A percentile compares a stretch with the other conserved stretches of the same genome.
phyloP scores from a whole-genome alignment of 2,329 filamentous ascomycete species.

The Sporothrix schenckii region DNA sequence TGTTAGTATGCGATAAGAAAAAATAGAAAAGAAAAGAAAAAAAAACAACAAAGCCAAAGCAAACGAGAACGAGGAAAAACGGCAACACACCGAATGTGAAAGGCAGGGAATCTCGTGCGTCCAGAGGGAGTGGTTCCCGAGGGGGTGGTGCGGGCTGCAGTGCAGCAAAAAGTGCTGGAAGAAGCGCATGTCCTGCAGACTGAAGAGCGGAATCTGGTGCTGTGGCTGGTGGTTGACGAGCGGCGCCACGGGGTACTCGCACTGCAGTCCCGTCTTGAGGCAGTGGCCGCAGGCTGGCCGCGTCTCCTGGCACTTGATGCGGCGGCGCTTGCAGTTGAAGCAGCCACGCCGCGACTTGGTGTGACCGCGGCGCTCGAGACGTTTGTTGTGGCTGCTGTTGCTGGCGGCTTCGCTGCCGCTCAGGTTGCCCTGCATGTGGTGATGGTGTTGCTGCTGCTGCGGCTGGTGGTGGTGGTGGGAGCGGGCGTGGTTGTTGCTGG shows the following conservation, averaged over 20 bases:
- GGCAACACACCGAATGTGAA: conserved; percentile 60
- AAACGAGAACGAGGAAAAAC: background rate
- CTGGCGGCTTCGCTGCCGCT: conserved; percentile 26
- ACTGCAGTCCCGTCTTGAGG: conserved; percentile 62
- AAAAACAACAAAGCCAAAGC: background rate
- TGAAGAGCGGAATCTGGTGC: conserved; percentile 61
- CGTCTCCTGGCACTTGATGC: conserved; percentile 72
- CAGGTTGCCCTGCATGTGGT: conserved; percentile 22
- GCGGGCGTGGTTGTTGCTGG: conserved; percentile 12
- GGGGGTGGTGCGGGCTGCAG: conserved; percentile 65
- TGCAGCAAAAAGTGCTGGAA: conserved; percentile 67
- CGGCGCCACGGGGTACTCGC: conserved; percentile 61
- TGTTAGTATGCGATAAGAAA: background rate
- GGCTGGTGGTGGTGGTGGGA: background rate
- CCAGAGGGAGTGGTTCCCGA: conserved; percentile 69
- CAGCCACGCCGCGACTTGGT: conserved; percentile 68
- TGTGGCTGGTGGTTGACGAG: conserved; percentile 60
- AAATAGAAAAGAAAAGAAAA: background rate
- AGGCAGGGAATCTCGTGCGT: conserved; percentile 67
- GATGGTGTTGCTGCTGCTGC: conserved; percentile 13
- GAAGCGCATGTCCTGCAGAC: conserved; percentile 66
- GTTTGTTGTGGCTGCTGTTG: conserved; percentile 40
- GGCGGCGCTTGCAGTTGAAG: conserved; percentile 67
- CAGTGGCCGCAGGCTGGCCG: conserved; percentile 66
- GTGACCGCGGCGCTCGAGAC: conserved; percentile 62